Conservation (phyloP, 768 basidiomycete genomes). For the Plicaturopsis crispa region DNA sequence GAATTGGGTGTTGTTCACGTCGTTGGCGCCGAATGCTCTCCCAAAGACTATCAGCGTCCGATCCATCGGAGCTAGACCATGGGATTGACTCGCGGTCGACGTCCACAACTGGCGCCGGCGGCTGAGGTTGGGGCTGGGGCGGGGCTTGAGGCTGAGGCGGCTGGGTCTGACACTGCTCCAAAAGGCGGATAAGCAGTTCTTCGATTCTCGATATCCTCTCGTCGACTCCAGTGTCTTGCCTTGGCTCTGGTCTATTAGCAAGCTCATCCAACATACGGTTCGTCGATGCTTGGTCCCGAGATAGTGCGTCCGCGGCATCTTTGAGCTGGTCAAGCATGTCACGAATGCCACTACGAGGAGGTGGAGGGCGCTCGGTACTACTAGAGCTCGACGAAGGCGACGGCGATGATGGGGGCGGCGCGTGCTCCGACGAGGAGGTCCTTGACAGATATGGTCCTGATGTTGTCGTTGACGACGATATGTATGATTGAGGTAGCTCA, state of each 20-base stretch:
- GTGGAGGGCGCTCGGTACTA: conserved; percentile 23
- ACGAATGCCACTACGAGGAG: conserved; percentile 21
- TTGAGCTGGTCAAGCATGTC: conserved; percentile 51
- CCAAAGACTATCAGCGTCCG: conserved; percentile 18
- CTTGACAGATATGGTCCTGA: conserved; percentile 31
- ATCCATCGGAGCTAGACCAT: conserved; percentile 1
- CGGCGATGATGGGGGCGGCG: conserved; percentile 27
- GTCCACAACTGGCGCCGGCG: too few species aligned
- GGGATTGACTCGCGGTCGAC: too few species aligned
- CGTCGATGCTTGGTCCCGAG: conserved; percentile 54
- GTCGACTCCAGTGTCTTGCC: conserved; percentile 10
- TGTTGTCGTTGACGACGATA: too few species aligned
- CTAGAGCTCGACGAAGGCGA: conserved; percentile 27
- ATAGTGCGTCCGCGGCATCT: conserved; percentile 49
- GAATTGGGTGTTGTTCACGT: conserved; percentile 28
- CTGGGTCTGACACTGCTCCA: neutral
- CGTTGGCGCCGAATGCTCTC: conserved; percentile 16
- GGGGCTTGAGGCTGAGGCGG: neutral
- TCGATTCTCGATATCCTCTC: conserved; percentile 31
- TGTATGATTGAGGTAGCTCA: conserved; percentile 21
- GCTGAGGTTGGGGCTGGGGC: too few species aligned
- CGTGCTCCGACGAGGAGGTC: conserved; percentile 25
- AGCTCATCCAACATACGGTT: conserved; percentile 59
- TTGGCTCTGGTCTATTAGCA: conserved; percentile 36
- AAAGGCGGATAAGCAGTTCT: conserved; percentile 18